phyloP scores from a whole-genome alignment of 805 yeast genomes.

The Cyberlindnera mycetangii region DNA sequence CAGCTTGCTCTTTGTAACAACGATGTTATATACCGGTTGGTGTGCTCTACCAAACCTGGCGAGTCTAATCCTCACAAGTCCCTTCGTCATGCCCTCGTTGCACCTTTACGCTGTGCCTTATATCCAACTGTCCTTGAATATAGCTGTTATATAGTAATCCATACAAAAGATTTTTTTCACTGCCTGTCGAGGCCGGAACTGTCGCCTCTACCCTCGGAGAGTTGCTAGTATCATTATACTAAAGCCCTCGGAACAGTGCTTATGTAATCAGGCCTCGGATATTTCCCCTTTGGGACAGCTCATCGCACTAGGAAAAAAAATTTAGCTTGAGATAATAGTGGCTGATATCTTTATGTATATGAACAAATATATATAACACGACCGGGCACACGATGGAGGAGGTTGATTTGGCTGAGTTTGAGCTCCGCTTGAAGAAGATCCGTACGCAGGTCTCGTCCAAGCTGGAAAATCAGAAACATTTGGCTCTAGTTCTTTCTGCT shows the following conservation, averaged over 20 bases:
- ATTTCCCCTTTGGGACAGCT: slow-evolving; percentile 1
- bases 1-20: slow-evolving; percentile 71
- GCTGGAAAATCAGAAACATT: slow-evolving; percentile 79
- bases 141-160: too few relatives aligned
- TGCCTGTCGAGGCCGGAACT: slow-evolving; percentile 3
- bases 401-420: slow-evolving; percentile 35
- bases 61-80: slow-evolving; percentile 80
- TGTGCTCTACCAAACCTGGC: slow-evolving; percentile 91
- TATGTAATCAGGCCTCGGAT: slow-evolving; percentile 1
- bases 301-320: background rate
- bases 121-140: too few relatives aligned
- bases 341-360: too few relatives aligned
- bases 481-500: slow-evolving; percentile 80
- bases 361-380: too few relatives aligned
- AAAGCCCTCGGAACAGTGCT: too few relatives aligned
- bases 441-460: slow-evolving; percentile 75
- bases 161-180: too few relatives aligned
- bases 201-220: background rate
- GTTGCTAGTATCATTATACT: too few relatives aligned
- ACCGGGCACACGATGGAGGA: slow-evolving; percentile 18
- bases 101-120: too few relatives aligned
- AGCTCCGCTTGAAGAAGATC: slow-evolving; percentile 61
- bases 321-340: too few relatives aligned
- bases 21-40: slow-evolving; percentile 88
- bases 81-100: slow-evolving; percentile 57